phyloP scores from a whole-genome alignment of 1,284 basidiomycete genomes.

The Moesziomyces antarcticus region DNA sequence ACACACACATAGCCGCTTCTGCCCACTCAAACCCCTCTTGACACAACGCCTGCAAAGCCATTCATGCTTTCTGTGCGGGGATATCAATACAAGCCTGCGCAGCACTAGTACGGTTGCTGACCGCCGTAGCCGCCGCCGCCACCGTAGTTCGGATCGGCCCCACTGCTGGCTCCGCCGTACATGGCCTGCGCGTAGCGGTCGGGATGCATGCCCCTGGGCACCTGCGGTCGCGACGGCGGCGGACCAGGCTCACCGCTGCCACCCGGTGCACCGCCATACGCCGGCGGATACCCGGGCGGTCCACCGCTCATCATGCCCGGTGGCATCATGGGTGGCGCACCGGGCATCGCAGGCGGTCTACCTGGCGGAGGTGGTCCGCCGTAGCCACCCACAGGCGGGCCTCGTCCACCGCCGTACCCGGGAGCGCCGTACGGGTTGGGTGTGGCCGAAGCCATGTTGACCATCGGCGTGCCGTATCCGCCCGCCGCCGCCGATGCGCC shows the following conservation, averaged over 20 bases:
- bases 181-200: conserved; percentile 49
- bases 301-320: conserved; percentile 33
- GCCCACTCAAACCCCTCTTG: too few species aligned
- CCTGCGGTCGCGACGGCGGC: conserved; percentile 35
- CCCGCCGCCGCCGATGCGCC: conserved; percentile 10
- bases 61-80: background rate
- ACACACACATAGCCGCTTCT: too few species aligned
- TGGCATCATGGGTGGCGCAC: conserved; percentile 40
- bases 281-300: conserved; percentile 31
- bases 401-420: conserved; percentile 14
- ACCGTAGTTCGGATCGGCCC: conserved; percentile 10
- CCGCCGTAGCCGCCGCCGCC: conserved; percentile 19
- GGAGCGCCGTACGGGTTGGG: conserved; percentile 31
- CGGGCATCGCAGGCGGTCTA: conserved; percentile 38
- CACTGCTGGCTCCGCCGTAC: conserved; percentile 25
- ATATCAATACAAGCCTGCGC: conserved; percentile 7
- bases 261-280: conserved; percentile 10
- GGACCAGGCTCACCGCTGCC: conserved; percentile 26
- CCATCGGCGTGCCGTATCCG: conserved; percentile 32
- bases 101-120: background rate
- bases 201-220: conserved; percentile 55
- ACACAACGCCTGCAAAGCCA: too few species aligned
- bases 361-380: conserved; percentile 32
- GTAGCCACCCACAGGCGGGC: conserved; percentile 19
- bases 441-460: conserved; percentile 37